These are phyloP conservation scores for Immersiella caudata DNA, from an alignment of 495 filamentous ascomycete genomes.

Conservation along the genomic window DNA sequence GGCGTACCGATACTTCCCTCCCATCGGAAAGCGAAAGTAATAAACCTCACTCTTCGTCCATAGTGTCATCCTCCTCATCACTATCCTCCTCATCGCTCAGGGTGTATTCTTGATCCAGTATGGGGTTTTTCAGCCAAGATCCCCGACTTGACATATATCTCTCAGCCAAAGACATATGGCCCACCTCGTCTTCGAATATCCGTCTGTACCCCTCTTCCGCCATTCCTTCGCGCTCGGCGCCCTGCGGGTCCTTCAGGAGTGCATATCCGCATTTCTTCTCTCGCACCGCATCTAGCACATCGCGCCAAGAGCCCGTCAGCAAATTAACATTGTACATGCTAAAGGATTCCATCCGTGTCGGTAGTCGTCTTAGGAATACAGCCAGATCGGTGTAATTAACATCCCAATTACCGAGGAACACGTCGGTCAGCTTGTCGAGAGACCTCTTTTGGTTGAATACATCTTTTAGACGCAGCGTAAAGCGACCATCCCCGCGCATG, in stretches of 20 bases:
- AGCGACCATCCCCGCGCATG: neutral
- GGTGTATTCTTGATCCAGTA: too few relatives aligned
- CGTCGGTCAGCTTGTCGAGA: neutral
- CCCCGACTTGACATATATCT: too few relatives aligned
- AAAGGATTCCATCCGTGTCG: neutral
- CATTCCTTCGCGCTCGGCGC: slow-evolving; percentile 15
- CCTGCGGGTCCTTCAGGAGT: neutral
- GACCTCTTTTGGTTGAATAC: slow-evolving; percentile 3
- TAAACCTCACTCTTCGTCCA: too few relatives aligned
- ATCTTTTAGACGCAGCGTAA: neutral
- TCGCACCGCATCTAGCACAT: slow-evolving; percentile 17
- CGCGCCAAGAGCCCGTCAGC: slow-evolving; percentile 13
- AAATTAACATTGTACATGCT: neutral
- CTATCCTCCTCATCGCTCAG: too few relatives aligned
- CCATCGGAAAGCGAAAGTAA: too few relatives aligned
- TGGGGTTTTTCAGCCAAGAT: too few relatives aligned
- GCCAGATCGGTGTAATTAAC: slow-evolving; percentile 7
- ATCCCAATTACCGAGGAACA: neutral
- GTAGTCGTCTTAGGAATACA: slow-evolving; percentile 1
- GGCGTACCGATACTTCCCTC: too few relatives aligned
- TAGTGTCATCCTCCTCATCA: too few relatives aligned
- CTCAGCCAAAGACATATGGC: too few relatives aligned
- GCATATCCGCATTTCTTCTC: neutral
- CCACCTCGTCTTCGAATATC: neutral
- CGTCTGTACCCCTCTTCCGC: neutral